These are phyloP conservation scores for Aristolochia contorta DNA, from an alignment of 164 flowering plant genomes.

Conservation along the genomic window DNA sequence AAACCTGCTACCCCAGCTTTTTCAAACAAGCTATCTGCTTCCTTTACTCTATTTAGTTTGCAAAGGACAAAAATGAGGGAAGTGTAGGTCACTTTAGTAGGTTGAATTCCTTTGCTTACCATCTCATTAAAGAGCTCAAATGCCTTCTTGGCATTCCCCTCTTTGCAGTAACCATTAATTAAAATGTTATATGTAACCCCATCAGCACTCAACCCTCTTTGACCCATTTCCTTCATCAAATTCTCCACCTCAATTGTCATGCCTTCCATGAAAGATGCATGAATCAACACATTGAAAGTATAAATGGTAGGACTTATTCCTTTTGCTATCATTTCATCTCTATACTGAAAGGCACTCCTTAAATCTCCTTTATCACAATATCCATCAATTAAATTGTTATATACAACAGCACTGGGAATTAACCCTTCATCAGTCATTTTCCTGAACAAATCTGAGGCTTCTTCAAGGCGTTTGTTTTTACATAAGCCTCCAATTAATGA, in stretches of 20 bases:
- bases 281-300: constrained; percentile 67
- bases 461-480: constrained; percentile 46
- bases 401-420: constrained; percentile 48
- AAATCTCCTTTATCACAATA: constrained; percentile 58
- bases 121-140: constrained; percentile 56
- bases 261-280: constrained; percentile 59
- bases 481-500: constrained; percentile 58
- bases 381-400: constrained; percentile 64
- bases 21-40: constrained; percentile 64
- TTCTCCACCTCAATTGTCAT: constrained; percentile 35
- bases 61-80: constrained; percentile 63
- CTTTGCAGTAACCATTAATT: constrained; percentile 68
- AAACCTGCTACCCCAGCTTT: constrained; percentile 32
- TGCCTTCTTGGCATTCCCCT: constrained; percentile 52
- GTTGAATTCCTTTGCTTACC: constrained; percentile 45
- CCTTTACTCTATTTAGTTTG: constrained; percentile 42
- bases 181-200: constrained; percentile 66
- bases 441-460: constrained; percentile 39
- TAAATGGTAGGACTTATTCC: constrained; percentile 48
- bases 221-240: constrained; percentile 57
- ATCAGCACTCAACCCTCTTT: constrained; percentile 39
- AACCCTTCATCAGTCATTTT: constrained; percentile 47
- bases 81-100: constrained; percentile 59
- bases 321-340: constrained; percentile 57
- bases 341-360: constrained; percentile 42